Evolutionary conservation across 1,284 basidiomycete genomes (phyloP).

Genomic region (Malassezia japonica): DNA sequence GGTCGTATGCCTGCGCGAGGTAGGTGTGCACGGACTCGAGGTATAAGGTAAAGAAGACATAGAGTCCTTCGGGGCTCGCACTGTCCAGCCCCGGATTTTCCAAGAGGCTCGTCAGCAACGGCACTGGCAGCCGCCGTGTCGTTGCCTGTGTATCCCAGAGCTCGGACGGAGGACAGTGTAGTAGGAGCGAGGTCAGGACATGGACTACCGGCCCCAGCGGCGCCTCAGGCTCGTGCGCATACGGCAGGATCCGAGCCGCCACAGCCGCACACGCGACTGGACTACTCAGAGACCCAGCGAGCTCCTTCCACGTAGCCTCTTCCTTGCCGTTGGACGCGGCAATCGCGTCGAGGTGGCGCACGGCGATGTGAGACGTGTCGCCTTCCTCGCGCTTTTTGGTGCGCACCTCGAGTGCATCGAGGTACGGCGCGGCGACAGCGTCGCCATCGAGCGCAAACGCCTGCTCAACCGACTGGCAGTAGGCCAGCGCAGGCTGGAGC

Average conservation of each 20-base stretch:
- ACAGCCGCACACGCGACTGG: too few species aligned
- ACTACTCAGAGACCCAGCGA: too few species aligned
- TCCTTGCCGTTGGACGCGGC: too few species aligned
- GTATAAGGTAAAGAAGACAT: conserved; percentile 27
- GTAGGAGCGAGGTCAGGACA: neutral
- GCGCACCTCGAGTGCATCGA: too few species aligned
- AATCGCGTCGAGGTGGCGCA: too few species aligned
- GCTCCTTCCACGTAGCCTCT: too few species aligned
- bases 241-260: neutral
- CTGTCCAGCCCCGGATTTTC: conserved; percentile 26
- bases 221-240: neutral
- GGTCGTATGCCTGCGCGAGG: conserved; percentile 21
- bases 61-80: conserved; percentile 16
- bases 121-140: neutral
- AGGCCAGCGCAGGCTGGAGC: neutral
- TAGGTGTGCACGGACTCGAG: conserved; percentile 22
- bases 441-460: neutral
- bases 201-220: conserved; percentile 1
- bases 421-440: too few species aligned
- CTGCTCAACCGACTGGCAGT: neutral
- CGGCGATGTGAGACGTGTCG: too few species aligned
- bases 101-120: conserved; percentile 30
- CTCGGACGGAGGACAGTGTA: neutral
- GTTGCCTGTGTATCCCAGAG: conserved; percentile 1
- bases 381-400: too few species aligned